Base-by-base conservation (phyloP, 2,329 filamentous ascomycete species). In the Acrocalymma vagum region DNA sequence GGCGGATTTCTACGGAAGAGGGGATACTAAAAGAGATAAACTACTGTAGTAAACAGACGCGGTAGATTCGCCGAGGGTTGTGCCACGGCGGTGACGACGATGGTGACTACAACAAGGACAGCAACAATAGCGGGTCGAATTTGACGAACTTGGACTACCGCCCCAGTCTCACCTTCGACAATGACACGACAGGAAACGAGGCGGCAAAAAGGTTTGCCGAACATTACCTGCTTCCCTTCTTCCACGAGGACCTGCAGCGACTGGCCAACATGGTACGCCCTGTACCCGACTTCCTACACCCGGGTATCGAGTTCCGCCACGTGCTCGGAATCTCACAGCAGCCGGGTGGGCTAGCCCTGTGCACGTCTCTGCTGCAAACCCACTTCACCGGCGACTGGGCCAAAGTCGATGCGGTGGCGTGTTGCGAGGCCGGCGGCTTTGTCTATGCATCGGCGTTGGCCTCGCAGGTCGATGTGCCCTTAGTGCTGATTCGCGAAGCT, bases 361-460 rank as follows among this genome's bases (percentile, higher is more conserved):
- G 79, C 63, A 72, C 72, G 1, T 73, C 72, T 51, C 65, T 86
- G 23, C 58, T 85, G 6, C 61, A 72, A 58, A 49, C 48, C 3
- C 72, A 75, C 37, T 80, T 80, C 48, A 27, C 36, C 0, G 72
- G 73, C 16, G 60, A 76, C 45, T 84, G 79, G 81, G 18, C 48
- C 3, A 63, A 71, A 30, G 49, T 83, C 15, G 61, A 71, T 38
- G 69, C 55, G 1, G 51, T 87, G 6, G 77, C 58, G 2, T 76
- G 70, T 52, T 85, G 80, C 55, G 82, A 86, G 65, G 72, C 73
- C 0, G 82, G 83, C 29, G 80, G 82, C 15, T 78, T 78, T 42
- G 40, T 83, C 41, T 84, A 65, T 65, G 82, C 80, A 1, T 70
- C 82, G 8, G 60, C 77, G 2, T 64, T 86, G 46, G 76, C 79